phyloP scores from a whole-genome alignment of 192 early-diverging fungal genomes.

The Lobosporangium transversale region DNA sequence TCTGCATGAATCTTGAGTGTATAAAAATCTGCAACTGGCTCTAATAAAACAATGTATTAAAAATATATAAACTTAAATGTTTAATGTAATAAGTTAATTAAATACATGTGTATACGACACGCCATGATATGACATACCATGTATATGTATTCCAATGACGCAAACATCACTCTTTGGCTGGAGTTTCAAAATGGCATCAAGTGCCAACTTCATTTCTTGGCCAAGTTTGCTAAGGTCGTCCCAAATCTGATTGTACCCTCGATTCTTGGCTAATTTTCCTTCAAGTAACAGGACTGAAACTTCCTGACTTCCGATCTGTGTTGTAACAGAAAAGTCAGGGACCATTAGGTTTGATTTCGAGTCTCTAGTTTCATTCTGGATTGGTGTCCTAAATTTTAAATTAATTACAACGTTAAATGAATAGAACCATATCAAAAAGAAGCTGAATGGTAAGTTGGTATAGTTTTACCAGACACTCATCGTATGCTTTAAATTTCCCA shows the following conservation, averaged over 20 bases:
- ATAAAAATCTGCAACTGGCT: constrained; percentile 32
- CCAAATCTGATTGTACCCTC: constrained; percentile 17
- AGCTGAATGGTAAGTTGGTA: not conserved
- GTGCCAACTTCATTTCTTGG: constrained; percentile 20
- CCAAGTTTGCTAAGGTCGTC: constrained; percentile 23
- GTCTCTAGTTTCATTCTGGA: constrained; percentile 18
- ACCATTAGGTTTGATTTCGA: constrained; percentile 11
- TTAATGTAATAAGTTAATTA: not conserved
- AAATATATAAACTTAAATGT: not conserved
- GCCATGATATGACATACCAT: constrained; percentile 9
- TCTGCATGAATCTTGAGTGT: constrained; percentile 24
- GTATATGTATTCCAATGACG: constrained; percentile 23
- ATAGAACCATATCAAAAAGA: constrained; percentile 1
- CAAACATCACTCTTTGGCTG: constrained; percentile 24
- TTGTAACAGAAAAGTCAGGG: constrained; percentile 29
- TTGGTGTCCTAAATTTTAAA: constrained; percentile 25
- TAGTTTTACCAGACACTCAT: constrained; percentile 28
- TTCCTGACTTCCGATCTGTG: constrained; percentile 29
- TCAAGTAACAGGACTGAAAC: constrained; percentile 21
- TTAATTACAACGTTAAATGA: not conserved
- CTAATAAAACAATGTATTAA: constrained; percentile 17
- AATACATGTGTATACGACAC: not conserved
- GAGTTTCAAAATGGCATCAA: constrained; percentile 28
- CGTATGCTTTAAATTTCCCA: constrained; percentile 24
- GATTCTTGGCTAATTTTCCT: constrained; percentile 23